Evolutionary conservation across 1,139 yeast species (phyloP), one percentile per base, ranked within the genome.

Genomic region (Yarrowia galli): DNA sequence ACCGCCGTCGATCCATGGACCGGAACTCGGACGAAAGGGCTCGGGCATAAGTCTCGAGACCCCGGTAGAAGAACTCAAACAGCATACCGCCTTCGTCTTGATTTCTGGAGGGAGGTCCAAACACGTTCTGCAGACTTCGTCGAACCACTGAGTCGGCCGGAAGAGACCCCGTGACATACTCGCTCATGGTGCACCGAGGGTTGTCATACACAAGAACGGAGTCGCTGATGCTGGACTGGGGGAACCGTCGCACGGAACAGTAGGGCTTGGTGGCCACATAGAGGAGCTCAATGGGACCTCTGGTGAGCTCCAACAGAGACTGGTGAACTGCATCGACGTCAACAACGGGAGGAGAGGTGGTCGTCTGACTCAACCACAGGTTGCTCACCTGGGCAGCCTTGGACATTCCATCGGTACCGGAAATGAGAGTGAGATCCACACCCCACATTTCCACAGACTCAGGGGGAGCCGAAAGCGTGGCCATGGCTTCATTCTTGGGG

Each of bases 11-110:
- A 15, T 46, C 32, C 60, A 48, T 49, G 67, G 46, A 49, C 40
- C 48, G 38, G 15, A 36, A 63, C 46, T 48, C 56, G 38, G 58
- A 23, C 20, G 67, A 28, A 38, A 49, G 66, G 16, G 38, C 16
- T 28, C 18, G 32, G 2, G 64, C 64, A 20, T 58, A 58, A 10
- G 64, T 13, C 64, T 58, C 42, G n/a, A 58, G 51, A 6, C 64
- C 64, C 13, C 64, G 49, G 51, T 58, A 58, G 32, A 58, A 58
- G 64, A 58, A 58, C 51, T 58, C 64, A 43, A 58, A 58, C 40
- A 43, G 32, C 40, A 58, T 43, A 9, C 51, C 51, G 1, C 42
- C 64, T 20, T 58, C 64, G 22, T 58, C 51, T 22, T 32, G 49
- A 22, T 4, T 25, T 16, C 16, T 22, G 12, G 40, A 42, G 10